Conservation (phyloP, 331 rosid genomes). For the Malus hybrid region DNA sequence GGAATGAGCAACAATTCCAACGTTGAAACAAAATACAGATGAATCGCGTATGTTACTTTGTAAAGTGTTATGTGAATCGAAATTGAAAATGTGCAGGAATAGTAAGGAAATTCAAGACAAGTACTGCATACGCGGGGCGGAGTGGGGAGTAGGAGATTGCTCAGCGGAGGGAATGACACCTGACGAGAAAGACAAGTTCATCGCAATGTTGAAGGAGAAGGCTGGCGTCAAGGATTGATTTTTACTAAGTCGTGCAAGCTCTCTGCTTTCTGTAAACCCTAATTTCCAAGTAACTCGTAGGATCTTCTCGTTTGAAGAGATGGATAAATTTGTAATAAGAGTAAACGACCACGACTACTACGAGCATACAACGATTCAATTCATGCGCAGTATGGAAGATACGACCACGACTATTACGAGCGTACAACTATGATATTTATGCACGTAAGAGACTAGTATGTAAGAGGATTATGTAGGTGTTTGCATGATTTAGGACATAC, state of each 20-base stretch:
- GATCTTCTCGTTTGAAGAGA: neutral
- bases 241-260: no score
- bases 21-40: neutral
- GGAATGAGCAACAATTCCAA: neutral
- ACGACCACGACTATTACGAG: no score
- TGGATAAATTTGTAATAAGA: neutral
- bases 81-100: slow-evolving; percentile 39
- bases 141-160: slow-evolving; percentile 98
- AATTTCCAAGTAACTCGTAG: neutral
- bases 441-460: no score
- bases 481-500: no score
- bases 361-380: neutral
- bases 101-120: slow-evolving; percentile 53
- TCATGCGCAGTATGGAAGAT: neutral
- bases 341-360: neutral
- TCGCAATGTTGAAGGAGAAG: slow-evolving; percentile 62
- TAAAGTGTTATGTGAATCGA: neutral
- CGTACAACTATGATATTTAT: no score
- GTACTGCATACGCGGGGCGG: slow-evolving; percentile 90
- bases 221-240: slow-evolving; percentile 30
- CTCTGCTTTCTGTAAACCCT: neutral
- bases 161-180: slow-evolving; percentile 75
- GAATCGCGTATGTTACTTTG: neutral
- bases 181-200: slow-evolving; percentile 63
- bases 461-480: no score